phyloP scores from a whole-genome alignment of 2,329 filamentous ascomycete genomes.

The Colletotrichum sansevieriae region DNA sequence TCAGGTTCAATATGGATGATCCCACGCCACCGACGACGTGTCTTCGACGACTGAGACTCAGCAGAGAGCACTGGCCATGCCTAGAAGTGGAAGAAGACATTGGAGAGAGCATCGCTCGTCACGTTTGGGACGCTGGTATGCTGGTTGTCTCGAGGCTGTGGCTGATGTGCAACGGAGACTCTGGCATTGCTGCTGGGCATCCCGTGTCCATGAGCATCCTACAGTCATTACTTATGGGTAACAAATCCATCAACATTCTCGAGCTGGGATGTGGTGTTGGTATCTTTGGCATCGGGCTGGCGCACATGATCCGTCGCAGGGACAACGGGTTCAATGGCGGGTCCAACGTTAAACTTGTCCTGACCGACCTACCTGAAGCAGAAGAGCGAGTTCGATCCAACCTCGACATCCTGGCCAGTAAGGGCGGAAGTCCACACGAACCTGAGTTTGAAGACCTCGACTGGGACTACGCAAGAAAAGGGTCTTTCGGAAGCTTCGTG shows the following conservation, averaged over 20 bases:
- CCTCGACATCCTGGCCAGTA: conserved; percentile 50
- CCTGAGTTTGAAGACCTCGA: conserved; percentile 68
- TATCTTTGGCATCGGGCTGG: conserved; percentile 64
- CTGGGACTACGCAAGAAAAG: conserved; percentile 65
- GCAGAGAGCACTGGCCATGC: conserved; percentile 44
- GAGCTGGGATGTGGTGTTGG: conserved; percentile 71
- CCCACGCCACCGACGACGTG: conserved; percentile 45
- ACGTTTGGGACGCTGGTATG: conserved; percentile 71
- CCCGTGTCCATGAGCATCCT: conserved; percentile 10
- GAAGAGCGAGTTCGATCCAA: conserved; percentile 63
- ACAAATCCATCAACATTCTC: conserved; percentile 56
- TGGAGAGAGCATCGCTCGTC: conserved; percentile 70
- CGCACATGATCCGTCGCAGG: conserved; percentile 49
- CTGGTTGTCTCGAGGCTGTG: conserved; percentile 56
- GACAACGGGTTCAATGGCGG: conserved; percentile 43
- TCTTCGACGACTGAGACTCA: conserved; percentile 49
- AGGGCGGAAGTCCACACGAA: background rate
- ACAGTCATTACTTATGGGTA: conserved; percentile 47
- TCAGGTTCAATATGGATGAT: background rate
- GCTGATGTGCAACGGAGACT: conserved; percentile 29
- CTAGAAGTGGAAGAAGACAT: conserved; percentile 68
- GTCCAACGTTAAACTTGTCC: conserved; percentile 52
- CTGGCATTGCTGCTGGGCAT: conserved; percentile 9
- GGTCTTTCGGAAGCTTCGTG: conserved; percentile 58
- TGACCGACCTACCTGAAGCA: conserved; percentile 70